phyloP scores from a whole-genome alignment of 2,329 filamentous ascomycete genomes.

The Bipolaris cookei region DNA sequence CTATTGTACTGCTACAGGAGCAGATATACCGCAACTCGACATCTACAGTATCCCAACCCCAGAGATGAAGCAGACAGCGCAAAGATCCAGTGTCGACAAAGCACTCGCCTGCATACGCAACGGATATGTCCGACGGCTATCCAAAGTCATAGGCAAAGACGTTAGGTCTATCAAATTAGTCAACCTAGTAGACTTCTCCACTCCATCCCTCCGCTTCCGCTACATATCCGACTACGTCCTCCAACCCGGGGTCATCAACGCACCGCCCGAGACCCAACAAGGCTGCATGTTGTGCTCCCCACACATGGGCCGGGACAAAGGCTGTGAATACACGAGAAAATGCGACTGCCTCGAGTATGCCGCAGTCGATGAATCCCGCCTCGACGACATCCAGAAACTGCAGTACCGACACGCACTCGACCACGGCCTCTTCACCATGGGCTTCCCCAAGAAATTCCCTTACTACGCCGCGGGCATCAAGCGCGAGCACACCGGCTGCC shows the following conservation, averaged over 20 bases:
- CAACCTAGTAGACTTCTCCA: slow-evolving; percentile 65
- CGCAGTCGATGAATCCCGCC: slow-evolving; percentile 53
- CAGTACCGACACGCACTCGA: slow-evolving; percentile 26
- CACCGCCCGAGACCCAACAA: slow-evolving; percentile 66
- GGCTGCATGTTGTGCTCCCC: slow-evolving; percentile 70
- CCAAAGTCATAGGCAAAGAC: slow-evolving; percentile 33
- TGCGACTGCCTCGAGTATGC: slow-evolving; percentile 75
- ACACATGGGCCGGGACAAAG: slow-evolving; percentile 58
- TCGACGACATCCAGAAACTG: slow-evolving; percentile 35
- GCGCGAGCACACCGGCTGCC: slow-evolving; percentile 31
- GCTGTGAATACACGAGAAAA: slow-evolving; percentile 67
- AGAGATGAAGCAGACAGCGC: slow-evolving; percentile 46
- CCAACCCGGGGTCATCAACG: slow-evolving; percentile 62
- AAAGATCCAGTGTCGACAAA: slow-evolving; percentile 30
- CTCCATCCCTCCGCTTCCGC: slow-evolving; percentile 67
- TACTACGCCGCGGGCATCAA: slow-evolving; percentile 58
- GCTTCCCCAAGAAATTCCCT: slow-evolving; percentile 63
- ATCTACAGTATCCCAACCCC: slow-evolving; percentile 43
- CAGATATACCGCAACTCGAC: slow-evolving; percentile 37
- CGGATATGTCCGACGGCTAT: slow-evolving; percentile 46
- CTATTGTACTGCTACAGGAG: slow-evolving; percentile 35
- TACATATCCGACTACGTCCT: slow-evolving; percentile 71
- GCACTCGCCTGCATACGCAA: slow-evolving; percentile 48
- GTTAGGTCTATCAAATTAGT: slow-evolving; percentile 61
- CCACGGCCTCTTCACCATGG: slow-evolving; percentile 38